Conservation (phyloP, 768 basidiomycete genomes). For the Pholiota molesta region DNA sequence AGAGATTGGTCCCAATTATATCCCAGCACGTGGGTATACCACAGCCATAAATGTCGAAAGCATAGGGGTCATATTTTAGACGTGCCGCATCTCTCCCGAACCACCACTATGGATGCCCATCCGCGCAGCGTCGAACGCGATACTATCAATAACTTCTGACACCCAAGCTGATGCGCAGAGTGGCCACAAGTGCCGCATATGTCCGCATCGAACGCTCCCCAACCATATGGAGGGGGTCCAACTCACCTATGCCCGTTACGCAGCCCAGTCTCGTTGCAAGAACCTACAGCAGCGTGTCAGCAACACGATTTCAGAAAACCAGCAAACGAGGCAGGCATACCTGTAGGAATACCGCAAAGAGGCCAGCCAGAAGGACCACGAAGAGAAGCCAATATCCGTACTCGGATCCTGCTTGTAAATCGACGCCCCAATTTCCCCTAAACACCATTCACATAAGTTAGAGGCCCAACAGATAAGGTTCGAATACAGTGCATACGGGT, state of each 20-base stretch:
- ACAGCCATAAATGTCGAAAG: background rate
- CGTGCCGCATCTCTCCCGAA: background rate
- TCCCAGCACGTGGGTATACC: background rate
- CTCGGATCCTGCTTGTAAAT: constrained; percentile 82
- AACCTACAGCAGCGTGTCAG: constrained; percentile 42
- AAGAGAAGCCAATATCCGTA: constrained; percentile 90
- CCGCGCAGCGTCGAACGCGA: background rate
- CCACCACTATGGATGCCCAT: background rate
- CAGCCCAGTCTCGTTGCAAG: constrained; percentile 82
- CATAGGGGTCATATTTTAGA: background rate
- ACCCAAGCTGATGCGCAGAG: background rate
- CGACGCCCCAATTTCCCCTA: constrained; percentile 90
- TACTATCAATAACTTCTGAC: background rate
- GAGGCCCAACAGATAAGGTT: constrained; percentile 1
- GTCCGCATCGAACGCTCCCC: background rate
- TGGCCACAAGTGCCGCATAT: background rate
- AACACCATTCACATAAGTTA: constrained; percentile 6
- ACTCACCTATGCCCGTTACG: constrained; percentile 77
- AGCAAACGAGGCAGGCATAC: constrained; percentile 33
- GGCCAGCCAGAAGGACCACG: constrained; percentile 78
- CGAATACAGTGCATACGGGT: constrained; percentile 53
- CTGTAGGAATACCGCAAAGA: constrained; percentile 86
- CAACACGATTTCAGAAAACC: background rate
- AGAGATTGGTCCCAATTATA: background rate
- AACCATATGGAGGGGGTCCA: background rate